Evolutionary conservation across 805 yeast species (phyloP), one percentile per base, ranked within the genome.

Genomic region (Grigorovia jiainica): DNA sequence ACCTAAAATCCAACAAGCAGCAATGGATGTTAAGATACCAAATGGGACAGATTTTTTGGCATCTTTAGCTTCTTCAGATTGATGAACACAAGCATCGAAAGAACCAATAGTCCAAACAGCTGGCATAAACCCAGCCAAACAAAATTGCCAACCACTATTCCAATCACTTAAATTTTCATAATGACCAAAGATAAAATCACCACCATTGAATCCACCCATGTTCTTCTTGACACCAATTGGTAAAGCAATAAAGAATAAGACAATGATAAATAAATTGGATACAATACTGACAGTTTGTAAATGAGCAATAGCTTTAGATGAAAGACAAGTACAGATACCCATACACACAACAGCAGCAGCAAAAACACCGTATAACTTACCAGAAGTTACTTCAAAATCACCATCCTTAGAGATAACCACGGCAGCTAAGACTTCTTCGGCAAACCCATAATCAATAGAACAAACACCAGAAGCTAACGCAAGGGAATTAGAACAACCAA

Each of bases 21-120:
- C 46, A 39, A 78, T 76, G 4, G 84, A 73, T 21, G 77, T 70
- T 21, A 75, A 61, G 38, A 81, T 79, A 34, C 85, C 87, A 36
- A 74, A 60, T 4, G 87, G 86, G 11, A 78, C 79, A 13, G 82
- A 75, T 40, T 66, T 54, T 43, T 55, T 52, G 18, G 87, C 81
- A 53, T 78, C 73, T 42, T 66, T 65, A 23, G 82, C 81, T 58
- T 81, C 87, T 57, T 81, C 87, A 19, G 81, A 68, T 76, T 79
- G 76, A 63, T 81, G 87, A 40, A 81, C 77, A 51, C 81, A 76
- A 5, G 83, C 72, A 56, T 81, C 87, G 55, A 79, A 80, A 0
- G 82, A 77, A 19, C 83, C 83, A 55, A 81, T 79, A 17, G 85
- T 78, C 87, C 89, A 82, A 45, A 80, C 72, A 2, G 79, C 78